Conservation (phyloP, 2,329 filamentous ascomycete genomes). For the Diaporthe longicolla region DNA sequence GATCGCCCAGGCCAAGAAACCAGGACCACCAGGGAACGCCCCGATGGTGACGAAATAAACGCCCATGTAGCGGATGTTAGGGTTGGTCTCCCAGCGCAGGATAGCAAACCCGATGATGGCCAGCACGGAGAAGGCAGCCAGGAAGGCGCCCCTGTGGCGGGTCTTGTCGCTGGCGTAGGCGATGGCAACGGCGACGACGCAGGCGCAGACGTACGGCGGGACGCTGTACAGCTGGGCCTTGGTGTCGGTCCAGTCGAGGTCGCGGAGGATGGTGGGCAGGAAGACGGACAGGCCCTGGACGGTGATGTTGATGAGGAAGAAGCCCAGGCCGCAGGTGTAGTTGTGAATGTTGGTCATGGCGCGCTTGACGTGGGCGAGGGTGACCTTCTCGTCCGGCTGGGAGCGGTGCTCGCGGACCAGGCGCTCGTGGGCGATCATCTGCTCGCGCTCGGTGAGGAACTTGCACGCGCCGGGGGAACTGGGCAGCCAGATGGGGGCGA, state of each 20-base stretch:
- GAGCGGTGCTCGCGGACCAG: constrained; percentile 64
- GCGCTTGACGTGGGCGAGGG: constrained; percentile 62
- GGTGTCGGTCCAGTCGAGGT: constrained; percentile 57
- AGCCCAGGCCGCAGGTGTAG: constrained; percentile 70
- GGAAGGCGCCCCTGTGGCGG: constrained; percentile 57
- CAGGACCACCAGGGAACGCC: constrained; percentile 70
- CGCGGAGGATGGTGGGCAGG: constrained; percentile 62
- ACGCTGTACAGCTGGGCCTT: constrained; percentile 61
- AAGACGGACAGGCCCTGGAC: constrained; percentile 68
- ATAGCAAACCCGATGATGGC: constrained; percentile 67
- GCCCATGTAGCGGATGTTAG: constrained; percentile 64
- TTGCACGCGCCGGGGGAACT: constrained; percentile 62
- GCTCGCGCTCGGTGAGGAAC: constrained; percentile 67
- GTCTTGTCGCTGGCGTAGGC: constrained; percentile 59
- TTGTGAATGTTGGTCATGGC: constrained; percentile 71
- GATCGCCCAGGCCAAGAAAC: constrained; percentile 70
- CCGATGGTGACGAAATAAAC: constrained; percentile 70
- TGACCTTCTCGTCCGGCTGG: constrained; percentile 61
- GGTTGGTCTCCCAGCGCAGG: constrained; percentile 58
- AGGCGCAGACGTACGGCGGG: constrained; percentile 60
- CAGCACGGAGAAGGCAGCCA: constrained; percentile 57
- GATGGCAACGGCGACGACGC: constrained; percentile 55
- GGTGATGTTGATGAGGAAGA: constrained; percentile 73
- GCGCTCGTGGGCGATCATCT: constrained; percentile 66
- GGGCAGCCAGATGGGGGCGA: constrained; percentile 67